Conservation (phyloP, 495 filamentous ascomycete genomes). For the Lepraria neglecta region DNA sequence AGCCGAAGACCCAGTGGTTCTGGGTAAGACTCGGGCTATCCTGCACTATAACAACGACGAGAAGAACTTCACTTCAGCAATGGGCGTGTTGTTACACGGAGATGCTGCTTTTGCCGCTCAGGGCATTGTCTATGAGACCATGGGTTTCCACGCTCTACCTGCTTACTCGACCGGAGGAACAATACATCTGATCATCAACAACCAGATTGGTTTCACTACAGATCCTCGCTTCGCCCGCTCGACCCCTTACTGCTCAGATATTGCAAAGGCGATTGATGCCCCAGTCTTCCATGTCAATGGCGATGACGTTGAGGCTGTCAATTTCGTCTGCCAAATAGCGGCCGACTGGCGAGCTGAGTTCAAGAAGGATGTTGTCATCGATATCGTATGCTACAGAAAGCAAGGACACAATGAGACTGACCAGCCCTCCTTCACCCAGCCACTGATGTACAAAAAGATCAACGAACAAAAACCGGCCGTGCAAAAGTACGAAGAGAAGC, state of each 20-base stretch:
- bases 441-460: slow-evolving; percentile 98
- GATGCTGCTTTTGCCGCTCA: slow-evolving; percentile 95
- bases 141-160: slow-evolving; percentile 92
- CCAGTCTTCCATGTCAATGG: slow-evolving; percentile 99
- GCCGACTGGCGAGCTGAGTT: slow-evolving; percentile 97
- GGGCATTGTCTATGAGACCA: slow-evolving; percentile 95
- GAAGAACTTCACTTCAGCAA: slow-evolving; percentile 74
- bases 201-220: slow-evolving; percentile 99
- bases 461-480: slow-evolving; percentile 70
- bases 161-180: slow-evolving; percentile 96
- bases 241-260: slow-evolving; percentile 97
- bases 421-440: slow-evolving; percentile 99
- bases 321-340: slow-evolving; percentile 94
- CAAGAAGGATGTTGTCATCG: slow-evolving; percentile 94
- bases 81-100: slow-evolving; percentile 93
- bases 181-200: slow-evolving; percentile 96
- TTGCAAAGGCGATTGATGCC: slow-evolving; percentile 96
- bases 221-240: slow-evolving; percentile 95
- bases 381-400: slow-evolving; percentile 98
- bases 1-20: slow-evolving; percentile 94
- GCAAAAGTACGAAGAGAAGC: slow-evolving; percentile 80
- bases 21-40: slow-evolving; percentile 95
- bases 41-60: slow-evolving; percentile 99
- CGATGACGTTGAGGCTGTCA: slow-evolving; percentile 95
- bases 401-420: slow-evolving; percentile 99